Base-by-base conservation (phyloP, 306 rosid species). In the Vigna reflexopilosa region DNA sequence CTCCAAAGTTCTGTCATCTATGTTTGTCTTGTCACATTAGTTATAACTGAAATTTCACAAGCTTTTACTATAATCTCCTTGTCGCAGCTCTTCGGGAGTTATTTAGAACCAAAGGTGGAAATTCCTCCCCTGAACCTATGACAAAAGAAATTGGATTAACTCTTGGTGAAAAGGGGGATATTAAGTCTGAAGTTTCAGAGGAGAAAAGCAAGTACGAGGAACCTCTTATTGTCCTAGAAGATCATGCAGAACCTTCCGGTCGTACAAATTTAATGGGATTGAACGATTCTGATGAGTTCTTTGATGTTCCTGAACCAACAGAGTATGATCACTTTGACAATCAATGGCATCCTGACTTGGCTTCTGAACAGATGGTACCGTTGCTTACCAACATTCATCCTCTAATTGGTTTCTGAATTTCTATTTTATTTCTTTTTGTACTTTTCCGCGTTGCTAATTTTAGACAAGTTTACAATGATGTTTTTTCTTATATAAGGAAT, bases 241-340 rank as follows among this genome's bases (percentile, higher is more conserved):
- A 83, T 82, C 90, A 83, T 30, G 85, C 30, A 42, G 89, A 85
- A 67, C 81, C 81, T 66, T 62, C 85, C 2, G 78, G 86, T 2
- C 90, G 80, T 44, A 85, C 77, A 55, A 85, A 88, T 83, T 89
- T 94, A 80, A 89, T 80, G 85, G 93, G 92, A 44, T 45, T 91
- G 68, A 85, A 92, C 69, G 93, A 91, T 78, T 75, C 90, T 40
- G 98, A 94, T 76, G 97, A 91, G 88, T 94, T 94, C 81, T 94
- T 86, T 75, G 98, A 94, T 86, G 97, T 91, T 86, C 90, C 92
- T 71, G 98, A 91, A 67, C 75, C 96, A 69, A 57, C 87, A 2
- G 97, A 90, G 4, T 77, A 34, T 49, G 86, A 86, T 76, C 82
- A 79, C n/a, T 84, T 73, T 57, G 90, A 88, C 19, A 87, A 77